These are phyloP conservation scores for Fraxinus americana DNA, from an alignment of 257 asterid genomes.

Conservation along the genomic window DNA sequence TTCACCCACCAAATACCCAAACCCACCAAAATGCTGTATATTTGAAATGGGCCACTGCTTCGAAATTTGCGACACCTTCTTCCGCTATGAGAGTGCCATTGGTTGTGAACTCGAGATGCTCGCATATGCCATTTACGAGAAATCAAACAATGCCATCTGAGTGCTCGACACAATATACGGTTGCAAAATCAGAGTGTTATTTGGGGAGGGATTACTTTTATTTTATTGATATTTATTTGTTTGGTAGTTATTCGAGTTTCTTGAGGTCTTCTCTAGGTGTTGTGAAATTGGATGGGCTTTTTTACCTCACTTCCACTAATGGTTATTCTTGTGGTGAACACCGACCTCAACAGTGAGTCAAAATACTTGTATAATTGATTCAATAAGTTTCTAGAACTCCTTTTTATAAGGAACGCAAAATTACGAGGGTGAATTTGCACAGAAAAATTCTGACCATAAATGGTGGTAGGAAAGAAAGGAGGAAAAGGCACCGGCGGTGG, in stretches of 20 bases:
- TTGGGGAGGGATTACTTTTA: constrained; percentile 69
- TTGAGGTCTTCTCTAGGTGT: constrained; percentile 71
- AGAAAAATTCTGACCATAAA: too few relatives aligned
- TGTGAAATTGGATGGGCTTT: constrained; percentile 73
- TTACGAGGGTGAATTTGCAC: too few relatives aligned
- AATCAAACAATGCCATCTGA: constrained; percentile 50
- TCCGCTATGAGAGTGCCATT: too few relatives aligned
- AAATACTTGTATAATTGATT: background rate
- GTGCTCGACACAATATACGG: constrained; percentile 97
- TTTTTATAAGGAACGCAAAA: background rate
- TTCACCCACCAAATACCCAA: too few relatives aligned
- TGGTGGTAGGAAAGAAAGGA: too few relatives aligned
- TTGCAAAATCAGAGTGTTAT: constrained; percentile 78
- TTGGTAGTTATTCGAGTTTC: constrained; percentile 83
- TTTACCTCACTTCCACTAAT: constrained; percentile 80
- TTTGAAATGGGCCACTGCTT: too few relatives aligned
- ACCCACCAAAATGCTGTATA: too few relatives aligned
- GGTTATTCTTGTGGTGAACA: constrained; percentile 92
- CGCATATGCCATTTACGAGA: constrained; percentile 67
- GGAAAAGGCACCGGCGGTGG: too few relatives aligned
- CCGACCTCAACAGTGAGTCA: constrained; percentile 85
- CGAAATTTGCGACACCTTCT: too few relatives aligned
- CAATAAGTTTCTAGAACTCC: background rate
- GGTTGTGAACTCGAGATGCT: constrained; percentile 95
- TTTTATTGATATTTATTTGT: constrained; percentile 80